Evolutionary conservation across 257 asterid species (phyloP).

Genomic region (Avicennia marina): DNA sequence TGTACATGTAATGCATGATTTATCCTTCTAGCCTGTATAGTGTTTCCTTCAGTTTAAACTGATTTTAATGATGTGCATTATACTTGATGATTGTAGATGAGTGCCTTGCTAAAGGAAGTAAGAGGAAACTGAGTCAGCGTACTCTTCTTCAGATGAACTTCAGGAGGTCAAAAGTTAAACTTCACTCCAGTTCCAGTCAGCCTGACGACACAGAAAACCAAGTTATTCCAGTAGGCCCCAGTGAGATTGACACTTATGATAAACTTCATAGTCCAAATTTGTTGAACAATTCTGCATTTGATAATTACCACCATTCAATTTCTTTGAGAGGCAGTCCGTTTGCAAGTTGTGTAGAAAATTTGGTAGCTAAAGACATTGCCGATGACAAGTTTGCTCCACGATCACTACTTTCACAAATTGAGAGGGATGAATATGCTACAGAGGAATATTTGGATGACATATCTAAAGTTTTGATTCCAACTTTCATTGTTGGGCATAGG

Average conservation of each 20-base stretch:
- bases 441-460: slow-evolving; percentile 33
- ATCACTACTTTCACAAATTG: slow-evolving; percentile 23
- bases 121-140: slow-evolving; percentile 72
- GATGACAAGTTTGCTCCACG: slow-evolving; percentile 19
- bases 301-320: slow-evolving; percentile 16
- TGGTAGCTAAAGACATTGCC: slow-evolving; percentile 19
- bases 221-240: slow-evolving; percentile 12
- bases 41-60: slow-evolving; percentile 5
- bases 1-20: not conserved
- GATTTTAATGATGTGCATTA: not conserved
- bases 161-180: slow-evolving; percentile 44
- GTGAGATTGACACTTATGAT: slow-evolving; percentile 13
- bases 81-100: slow-evolving; percentile 47
- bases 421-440: slow-evolving; percentile 21
- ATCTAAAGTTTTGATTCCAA: slow-evolving; percentile 42
- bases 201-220: slow-evolving; percentile 17
- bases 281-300: slow-evolving; percentile 21
- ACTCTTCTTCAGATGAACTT: slow-evolving; percentile 80
- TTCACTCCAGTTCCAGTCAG: slow-evolving; percentile 20
- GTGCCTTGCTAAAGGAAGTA: slow-evolving; percentile 70
- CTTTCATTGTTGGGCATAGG: slow-evolving; percentile 84
- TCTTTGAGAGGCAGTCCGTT: slow-evolving; percentile 7
- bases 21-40: too few species aligned
- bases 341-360: slow-evolving; percentile 22
- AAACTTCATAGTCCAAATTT: slow-evolving; percentile 15